Base-by-base conservation (phyloP, 2,329 filamentous ascomycete genomes). In the Neoascochyta sp. region DNA sequence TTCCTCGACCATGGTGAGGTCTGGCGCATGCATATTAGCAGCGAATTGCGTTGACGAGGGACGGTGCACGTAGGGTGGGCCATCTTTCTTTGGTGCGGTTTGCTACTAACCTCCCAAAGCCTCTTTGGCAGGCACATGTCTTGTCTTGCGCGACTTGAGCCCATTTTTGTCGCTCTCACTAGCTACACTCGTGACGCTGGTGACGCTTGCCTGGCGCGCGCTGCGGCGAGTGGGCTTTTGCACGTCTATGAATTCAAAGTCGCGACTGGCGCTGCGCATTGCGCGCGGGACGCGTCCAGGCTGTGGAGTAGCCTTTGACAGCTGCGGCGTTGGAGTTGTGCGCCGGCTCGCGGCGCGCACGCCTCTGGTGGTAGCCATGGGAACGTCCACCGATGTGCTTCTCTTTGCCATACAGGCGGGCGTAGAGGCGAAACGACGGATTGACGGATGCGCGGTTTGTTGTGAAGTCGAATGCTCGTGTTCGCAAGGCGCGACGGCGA, bases 251-350 rank as follows among this genome's bases (percentile, higher is more conserved):
- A 44, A 36, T 9, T 54, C 54, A 4, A 61, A 32, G 24, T 67
- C 66, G 33, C 53, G 60, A 45, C 65, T 68, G 29, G 55, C 57
- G 46, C 64, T 67, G 44, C 65, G 57, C 24, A 62, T 54, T 14
- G 37, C 44, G 24, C 63, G 54, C 39, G 53, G 34, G 34, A 40
- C 41, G 39, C 50, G 56, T 36, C 29, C 50, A 13, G 42, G 22
- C 29, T 43, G 48, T 4, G 43, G 38, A 9, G 41, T 35, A 23
- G 40, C 39, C 21, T 39, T 31, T 30, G 47, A 40, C 20, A 51
- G 38, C 7, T 60, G 52, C 27, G 54, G 52, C 24, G 51, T 52
- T 10, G 52, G 54, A n/a, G 52, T 57, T 17, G 37, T 60, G 45
- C 51, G 59, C 32, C 61, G 59, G 41, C 48, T 59, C 18, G 45